Evolutionary conservation across 306 rosid species (phyloP), one percentile per base, ranked within the genome.

Genomic region (Alnus glutinosa): DNA sequence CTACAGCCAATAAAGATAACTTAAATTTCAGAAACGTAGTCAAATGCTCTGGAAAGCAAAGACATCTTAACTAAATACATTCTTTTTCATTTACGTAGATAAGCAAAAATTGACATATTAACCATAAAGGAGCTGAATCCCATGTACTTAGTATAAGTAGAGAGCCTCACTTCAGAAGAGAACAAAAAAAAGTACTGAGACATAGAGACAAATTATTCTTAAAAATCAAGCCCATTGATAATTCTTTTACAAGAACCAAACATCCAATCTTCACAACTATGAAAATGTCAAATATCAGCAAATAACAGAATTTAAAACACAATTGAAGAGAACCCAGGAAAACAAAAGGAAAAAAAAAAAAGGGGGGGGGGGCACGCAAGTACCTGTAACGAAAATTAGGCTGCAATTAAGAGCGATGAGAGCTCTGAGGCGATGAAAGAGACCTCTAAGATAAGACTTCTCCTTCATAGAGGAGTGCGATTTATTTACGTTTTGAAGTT

Each of bases 361-460:
- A 9, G 19, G 48, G 62, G 34, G 18, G 66, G 7, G 1, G 0
- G 34, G 55, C 30, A 67, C 23, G 1, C 13, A 32, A 77, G 77
- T 71, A 85, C 97, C 97, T 76, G 94, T 36, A 51, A 93, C 96
- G 63, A 91, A 86, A 73, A 93, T 75, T 9, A 93, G 50, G 47
- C 77, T 91, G 81, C 97, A 91, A 84, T 93, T 93, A 52, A 93
- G 85, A 69, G 96, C 85, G 81, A 91, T 88, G 67, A 93, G 94
- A 34, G 96, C 92, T 88, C 96, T 82, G 74, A 91, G 87, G 51
- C 96, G 94, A 61, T 91, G 94, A 87, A 93, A 93, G 79, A 93
- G 89, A 18, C 96, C 94, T 49, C 71, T 81, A 36, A 93, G 96
- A 80, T 87, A 83, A 50, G 82, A 76, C 79, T 88, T 93, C 79